Conservation (phyloP, 441 rosid species). For the Erysimum cheiri region DNA sequence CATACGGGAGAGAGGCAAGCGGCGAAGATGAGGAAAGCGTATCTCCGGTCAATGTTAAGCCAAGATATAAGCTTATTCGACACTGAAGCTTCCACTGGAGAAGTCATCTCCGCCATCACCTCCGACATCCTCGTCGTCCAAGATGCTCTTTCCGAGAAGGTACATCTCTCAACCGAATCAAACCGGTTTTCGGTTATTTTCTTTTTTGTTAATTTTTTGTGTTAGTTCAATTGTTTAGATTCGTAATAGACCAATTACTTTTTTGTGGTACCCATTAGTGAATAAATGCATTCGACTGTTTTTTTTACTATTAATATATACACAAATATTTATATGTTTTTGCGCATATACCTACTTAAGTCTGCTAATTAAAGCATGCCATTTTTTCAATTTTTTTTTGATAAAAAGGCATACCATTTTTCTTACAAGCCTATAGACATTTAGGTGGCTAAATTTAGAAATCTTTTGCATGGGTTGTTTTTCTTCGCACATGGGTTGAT, state of each 20-base stretch:
- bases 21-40: constrained; percentile 90
- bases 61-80: constrained; percentile 91
- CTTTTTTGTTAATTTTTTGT: no score
- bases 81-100: constrained; percentile 91
- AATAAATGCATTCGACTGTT: background rate
- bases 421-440: background rate
- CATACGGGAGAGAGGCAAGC: constrained; percentile 94
- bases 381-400: no score
- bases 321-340: background rate
- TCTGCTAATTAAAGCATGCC: background rate
- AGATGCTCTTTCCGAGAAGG: constrained; percentile 98
- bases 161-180: constrained; percentile 29
- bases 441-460: constrained; percentile 3
- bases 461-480: background rate
- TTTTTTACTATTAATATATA: background rate
- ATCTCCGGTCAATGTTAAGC: constrained; percentile 77
- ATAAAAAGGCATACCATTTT: no score
- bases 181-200: background rate
- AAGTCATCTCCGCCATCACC: constrained; percentile 86
- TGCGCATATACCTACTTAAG: constrained; percentile 2
- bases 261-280: background rate
- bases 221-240: background rate
- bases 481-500: constrained; percentile 14
- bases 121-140: constrained; percentile 87
- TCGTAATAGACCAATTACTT: background rate